Evolutionary conservation across 306 rosid genomes (phyloP).

Genomic region (Cicer cuneatum): DNA sequence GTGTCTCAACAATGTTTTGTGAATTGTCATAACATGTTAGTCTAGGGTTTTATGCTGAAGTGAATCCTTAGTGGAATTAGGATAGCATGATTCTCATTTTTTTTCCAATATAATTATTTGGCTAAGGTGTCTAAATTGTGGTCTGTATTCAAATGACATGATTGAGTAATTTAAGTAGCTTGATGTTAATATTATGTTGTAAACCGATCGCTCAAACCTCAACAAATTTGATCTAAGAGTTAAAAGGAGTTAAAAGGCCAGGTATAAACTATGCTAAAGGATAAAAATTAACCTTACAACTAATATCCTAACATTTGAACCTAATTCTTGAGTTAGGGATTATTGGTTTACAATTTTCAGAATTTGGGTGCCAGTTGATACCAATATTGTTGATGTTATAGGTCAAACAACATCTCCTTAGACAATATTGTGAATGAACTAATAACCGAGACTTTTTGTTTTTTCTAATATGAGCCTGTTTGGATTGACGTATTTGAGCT

Average conservation of each 20-base stretch:
- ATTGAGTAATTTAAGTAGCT: not conserved
- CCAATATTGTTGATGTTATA: constrained; percentile 38
- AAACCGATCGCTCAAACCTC: not conserved
- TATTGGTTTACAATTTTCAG: constrained; percentile 6
- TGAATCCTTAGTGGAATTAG: constrained; percentile 22
- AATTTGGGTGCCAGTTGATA: constrained; percentile 7
- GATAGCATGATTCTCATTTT: constrained; percentile 21
- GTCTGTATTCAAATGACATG: not conserved
- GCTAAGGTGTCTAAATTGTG: constrained; percentile 15
- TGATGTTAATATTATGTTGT: constrained; percentile 1
- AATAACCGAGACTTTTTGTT: constrained; percentile 46
- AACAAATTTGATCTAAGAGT: no score
- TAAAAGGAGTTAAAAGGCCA: no score
- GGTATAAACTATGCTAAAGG: no score
- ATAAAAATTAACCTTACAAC: no score
- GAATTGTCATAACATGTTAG: not conserved
- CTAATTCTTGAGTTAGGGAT: not conserved
- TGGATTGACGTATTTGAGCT: no score
- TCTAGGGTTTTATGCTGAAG: constrained; percentile 16
- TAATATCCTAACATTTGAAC: no score
- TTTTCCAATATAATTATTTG: constrained; percentile 12
- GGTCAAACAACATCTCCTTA: constrained; percentile 69
- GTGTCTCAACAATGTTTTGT: not conserved
- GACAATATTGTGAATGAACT: constrained; percentile 65
- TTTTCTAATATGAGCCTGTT: no score